phyloP scores from a whole-genome alignment of 495 filamentous ascomycete species.

The Halenospora varia region DNA sequence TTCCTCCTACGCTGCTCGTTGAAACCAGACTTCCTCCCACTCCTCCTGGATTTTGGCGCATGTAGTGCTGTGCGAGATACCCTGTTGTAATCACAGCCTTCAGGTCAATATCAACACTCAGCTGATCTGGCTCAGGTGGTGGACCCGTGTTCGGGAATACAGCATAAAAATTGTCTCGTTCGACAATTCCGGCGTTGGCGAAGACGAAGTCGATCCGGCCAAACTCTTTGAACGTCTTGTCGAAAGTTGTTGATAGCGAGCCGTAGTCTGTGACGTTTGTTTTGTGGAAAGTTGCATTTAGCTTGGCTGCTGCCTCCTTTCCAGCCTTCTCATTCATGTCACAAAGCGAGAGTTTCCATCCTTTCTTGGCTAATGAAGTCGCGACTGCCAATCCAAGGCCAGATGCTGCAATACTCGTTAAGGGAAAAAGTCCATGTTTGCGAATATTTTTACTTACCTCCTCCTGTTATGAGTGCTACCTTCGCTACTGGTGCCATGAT shows the following conservation, averaged over 20 bases:
- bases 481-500: too few species aligned
- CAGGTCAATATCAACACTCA: slow-evolving; percentile 31
- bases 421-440: too few species aligned
- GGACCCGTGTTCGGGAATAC: slow-evolving; percentile 7
- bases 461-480: background rate
- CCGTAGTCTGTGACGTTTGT: slow-evolving; percentile 21
- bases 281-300: slow-evolving; percentile 15
- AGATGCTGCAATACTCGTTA: slow-evolving; percentile 24
- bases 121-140: slow-evolving; percentile 31
- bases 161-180: slow-evolving; percentile 31
- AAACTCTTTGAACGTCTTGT: slow-evolving; percentile 27
- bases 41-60: slow-evolving; percentile 23
- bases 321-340: slow-evolving; percentile 13
- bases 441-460: too few species aligned
- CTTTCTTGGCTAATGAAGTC: slow-evolving; percentile 12
- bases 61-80: slow-evolving; percentile 40
- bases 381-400: slow-evolving; percentile 21
- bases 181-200: slow-evolving; percentile 39
- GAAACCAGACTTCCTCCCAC: slow-evolving; percentile 30
- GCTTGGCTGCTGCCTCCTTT: background rate
- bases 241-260: slow-evolving; percentile 29
- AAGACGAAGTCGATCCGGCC: slow-evolving; percentile 38
- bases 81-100: slow-evolving; percentile 35
- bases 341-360: slow-evolving; percentile 21
- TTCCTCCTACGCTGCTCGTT: slow-evolving; percentile 24